Conservation (phyloP, 2,329 filamentous ascomycete genomes). For the Huntiella bhutanensis region DNA sequence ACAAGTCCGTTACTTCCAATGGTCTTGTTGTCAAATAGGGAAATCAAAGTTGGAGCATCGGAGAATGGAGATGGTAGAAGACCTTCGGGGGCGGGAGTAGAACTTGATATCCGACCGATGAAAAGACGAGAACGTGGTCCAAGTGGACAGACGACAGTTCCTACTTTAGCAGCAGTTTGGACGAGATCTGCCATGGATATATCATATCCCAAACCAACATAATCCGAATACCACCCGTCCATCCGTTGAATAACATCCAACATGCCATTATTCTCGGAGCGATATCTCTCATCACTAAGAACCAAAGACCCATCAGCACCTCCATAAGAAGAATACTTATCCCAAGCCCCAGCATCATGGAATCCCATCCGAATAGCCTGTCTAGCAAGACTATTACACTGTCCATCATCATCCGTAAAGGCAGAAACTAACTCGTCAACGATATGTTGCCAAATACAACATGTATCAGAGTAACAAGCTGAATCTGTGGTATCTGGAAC, state of each 20-base stretch:
- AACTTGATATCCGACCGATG: constrained; percentile 30
- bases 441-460: constrained; percentile 27
- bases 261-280: constrained; percentile 29
- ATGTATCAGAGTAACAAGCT: constrained; percentile 21
- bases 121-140: constrained; percentile 30
- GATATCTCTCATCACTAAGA: constrained; percentile 21
- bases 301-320: constrained; percentile 30
- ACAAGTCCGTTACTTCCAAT: constrained; percentile 30
- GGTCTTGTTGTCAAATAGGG: constrained; percentile 33
- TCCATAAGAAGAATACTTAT: constrained; percentile 20
- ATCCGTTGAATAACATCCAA: constrained; percentile 24
- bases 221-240: constrained; percentile 23
- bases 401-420: constrained; percentile 21
- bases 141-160: constrained; percentile 26
- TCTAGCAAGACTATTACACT: constrained; percentile 26
- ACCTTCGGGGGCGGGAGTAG: constrained; percentile 20
- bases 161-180: constrained; percentile 32
- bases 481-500: constrained; percentile 15
- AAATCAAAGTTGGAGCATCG: constrained; percentile 28
- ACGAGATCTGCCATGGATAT: constrained; percentile 35
- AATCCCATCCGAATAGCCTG: constrained; percentile 28
- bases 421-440: constrained; percentile 20
- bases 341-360: constrained; percentile 29
- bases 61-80: constrained; percentile 26
- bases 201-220: constrained; percentile 16